Evolutionary conservation across 176 grass and related monocot genomes (phyloP).

Genomic region (Raddia guianensis): DNA sequence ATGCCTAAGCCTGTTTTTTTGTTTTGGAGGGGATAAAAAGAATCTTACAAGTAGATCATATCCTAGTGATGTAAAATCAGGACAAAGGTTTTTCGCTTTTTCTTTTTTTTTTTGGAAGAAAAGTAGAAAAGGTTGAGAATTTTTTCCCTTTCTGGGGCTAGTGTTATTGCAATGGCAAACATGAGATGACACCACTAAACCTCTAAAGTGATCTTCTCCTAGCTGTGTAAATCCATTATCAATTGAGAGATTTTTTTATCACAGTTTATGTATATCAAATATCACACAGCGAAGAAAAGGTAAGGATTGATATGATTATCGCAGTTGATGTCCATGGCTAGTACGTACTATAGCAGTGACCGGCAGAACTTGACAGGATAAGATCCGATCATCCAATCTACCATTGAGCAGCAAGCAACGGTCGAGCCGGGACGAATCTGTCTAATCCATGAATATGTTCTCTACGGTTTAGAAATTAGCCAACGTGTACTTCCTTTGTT

Average conservation of each 20-base stretch:
- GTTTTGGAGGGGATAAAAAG: constrained; percentile 28
- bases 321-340: background rate
- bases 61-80: constrained; percentile 44
- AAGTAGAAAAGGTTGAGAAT: no score
- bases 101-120: no score
- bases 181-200: constrained; percentile 63
- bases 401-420: background rate
- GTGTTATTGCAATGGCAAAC: constrained; percentile 48
- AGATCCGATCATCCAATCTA: background rate
- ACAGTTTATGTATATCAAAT: background rate
- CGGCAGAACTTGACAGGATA: background rate
- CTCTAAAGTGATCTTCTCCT: constrained; percentile 34
- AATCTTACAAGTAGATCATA: constrained; percentile 36
- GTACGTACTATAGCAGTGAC: background rate
- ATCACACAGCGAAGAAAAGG: background rate
- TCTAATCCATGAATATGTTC: background rate
- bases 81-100: constrained; percentile 34
- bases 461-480: background rate
- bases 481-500: no score
- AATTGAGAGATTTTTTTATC: background rate
- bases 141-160: background rate
- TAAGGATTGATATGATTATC: background rate
- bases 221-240: background rate
- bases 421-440: background rate
- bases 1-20: constrained; percentile 21